Evolutionary conservation across 495 filamentous ascomycete genomes (phyloP), one percentile per base, ranked within the genome.

Genomic region (Hypoxylon rickii): DNA sequence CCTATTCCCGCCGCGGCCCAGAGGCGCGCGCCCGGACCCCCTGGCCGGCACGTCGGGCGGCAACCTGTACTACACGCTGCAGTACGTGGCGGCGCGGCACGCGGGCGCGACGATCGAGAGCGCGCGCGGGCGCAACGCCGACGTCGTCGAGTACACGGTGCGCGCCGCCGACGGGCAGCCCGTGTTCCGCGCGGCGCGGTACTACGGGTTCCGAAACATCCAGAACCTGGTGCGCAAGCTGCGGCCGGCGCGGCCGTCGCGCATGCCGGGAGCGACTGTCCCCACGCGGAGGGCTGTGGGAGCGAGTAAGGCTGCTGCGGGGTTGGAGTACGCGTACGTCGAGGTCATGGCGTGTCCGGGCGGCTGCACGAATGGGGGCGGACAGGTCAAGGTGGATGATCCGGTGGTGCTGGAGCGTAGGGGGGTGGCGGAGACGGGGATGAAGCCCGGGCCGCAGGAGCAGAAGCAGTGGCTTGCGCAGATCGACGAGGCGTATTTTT

Each of bases 311-410:
- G 37, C 70, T 10, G 47, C 63, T 10, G 47, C 63, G 2, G 73
- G 74, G 11, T 69, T 79, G 3, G 89, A 94, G 10, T 92, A 89
- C 65, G 83, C 84, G 17, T 97, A 96, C 72, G 89, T 98, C 8
- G 94, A 98, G 67, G 95, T 98, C 26, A 98, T 98, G 94, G 94
- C 94, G 20, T 98, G 94, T 72, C 94, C 94, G 0, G 94, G 95
- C 7, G 94, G 94, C 1, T 98, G 94, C 70, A 98, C 94, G 41
- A 98, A 97, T 66, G 94, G 94, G 0, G 94, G 94, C 17, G 94
- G 94, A 0, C 94, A 98, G 76, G 86, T 98, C 52, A 93, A 95
- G 52, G 84, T 87, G 15, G 88, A 88, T 32, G 94, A 98, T 68
- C 80, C 86, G 12, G 51, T 79, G 1, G 68, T 80, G 4, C 58